Evolutionary conservation across 169 alveolate genomes (phyloP).

Genomic region (Plasmodium berghei): DNA sequence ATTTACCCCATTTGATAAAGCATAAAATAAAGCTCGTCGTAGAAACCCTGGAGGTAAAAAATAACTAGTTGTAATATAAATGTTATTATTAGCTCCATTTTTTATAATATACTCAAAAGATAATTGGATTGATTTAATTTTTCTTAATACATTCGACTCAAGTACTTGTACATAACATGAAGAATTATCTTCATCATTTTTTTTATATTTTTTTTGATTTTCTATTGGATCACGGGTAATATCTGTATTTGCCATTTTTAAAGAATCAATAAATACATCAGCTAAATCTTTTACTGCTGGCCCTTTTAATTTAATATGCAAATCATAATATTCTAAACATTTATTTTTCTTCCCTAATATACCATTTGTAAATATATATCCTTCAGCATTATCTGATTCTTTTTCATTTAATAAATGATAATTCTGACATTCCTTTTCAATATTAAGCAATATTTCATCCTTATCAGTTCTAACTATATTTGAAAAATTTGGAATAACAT

Average conservation of each 20-base stretch:
- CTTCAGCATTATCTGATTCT: background rate
- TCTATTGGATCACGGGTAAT: slow-evolving; percentile 42
- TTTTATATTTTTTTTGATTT: slow-evolving; percentile 38
- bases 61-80: slow-evolving; percentile 87
- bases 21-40: slow-evolving; percentile 82
- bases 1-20: slow-evolving; percentile 78
- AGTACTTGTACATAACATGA: slow-evolving; percentile 82
- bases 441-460: background rate
- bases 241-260: slow-evolving; percentile 73
- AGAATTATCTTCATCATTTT: slow-evolving; percentile 49
- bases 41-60: slow-evolving; percentile 89
- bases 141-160: slow-evolving; percentile 81
- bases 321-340: slow-evolving; percentile 69
- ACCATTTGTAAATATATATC: background rate
- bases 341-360: slow-evolving; percentile 18
- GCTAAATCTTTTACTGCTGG: slow-evolving; percentile 84
- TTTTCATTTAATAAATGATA: background rate
- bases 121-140: slow-evolving; percentile 79
- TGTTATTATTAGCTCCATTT: slow-evolving; percentile 80
- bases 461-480: background rate
- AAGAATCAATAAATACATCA: slow-evolving; percentile 79
- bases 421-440: background rate
- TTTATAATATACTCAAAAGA: slow-evolving; percentile 48
- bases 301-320: slow-evolving; percentile 71
- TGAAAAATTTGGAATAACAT: slow-evolving; percentile 14